Evolutionary conservation across 495 filamentous ascomycete species (phyloP), one percentile per base, ranked within the genome.

Genomic region (Hypomontagnella monticulosa): DNA sequence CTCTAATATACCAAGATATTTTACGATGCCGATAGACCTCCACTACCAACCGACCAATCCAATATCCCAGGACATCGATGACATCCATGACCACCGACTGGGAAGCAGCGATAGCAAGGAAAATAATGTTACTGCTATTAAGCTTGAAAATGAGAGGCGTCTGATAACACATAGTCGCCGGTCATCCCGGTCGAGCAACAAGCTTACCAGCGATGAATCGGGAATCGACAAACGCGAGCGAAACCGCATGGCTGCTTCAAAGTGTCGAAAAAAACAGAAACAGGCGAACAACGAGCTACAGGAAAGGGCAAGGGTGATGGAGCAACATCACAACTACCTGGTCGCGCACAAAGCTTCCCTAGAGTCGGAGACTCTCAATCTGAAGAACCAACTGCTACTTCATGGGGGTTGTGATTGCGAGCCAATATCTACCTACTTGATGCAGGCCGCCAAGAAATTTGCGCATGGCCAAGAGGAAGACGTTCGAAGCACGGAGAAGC

Each of bases 201-300:
- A 50, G n/a, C 18, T 54, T 4, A 63, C 64, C 8, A 63, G 64
- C 58, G 64, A 67, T 23, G 64, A 67, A 33, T 63, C 64, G 9
- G 53, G 47, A 32, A n/a, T 59, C 27, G 64, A 67, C 12, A 67
- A 61, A 34, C 68, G 63, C 15, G 34, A 67, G 41, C 65, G 69
- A 14, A 72, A 72, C 38, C 65, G 69, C 16, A 57, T 46, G 46
- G 69, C 69, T 2, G 69, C 69, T 1, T 63, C 57, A n/a, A 72
- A 72, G 48, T 72, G 69, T 27, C 69, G 69, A 14, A 68, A 57
- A 51, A 72, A 72, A 37, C 61, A 67, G 52, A 68, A 69, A 20
- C 4, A 51, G 4, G 57, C 61, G 14, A 65, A 62, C 41, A 36
- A 30, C 34, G 57, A 66, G 16, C 49, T 69, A 3, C 43, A 72